Percentiles rank a stretch among this genome's conserved stretches.
phyloP scores from a whole-genome alignment of 1,284 basidiomycete genomes.

The Testicularia cyperi region DNA sequence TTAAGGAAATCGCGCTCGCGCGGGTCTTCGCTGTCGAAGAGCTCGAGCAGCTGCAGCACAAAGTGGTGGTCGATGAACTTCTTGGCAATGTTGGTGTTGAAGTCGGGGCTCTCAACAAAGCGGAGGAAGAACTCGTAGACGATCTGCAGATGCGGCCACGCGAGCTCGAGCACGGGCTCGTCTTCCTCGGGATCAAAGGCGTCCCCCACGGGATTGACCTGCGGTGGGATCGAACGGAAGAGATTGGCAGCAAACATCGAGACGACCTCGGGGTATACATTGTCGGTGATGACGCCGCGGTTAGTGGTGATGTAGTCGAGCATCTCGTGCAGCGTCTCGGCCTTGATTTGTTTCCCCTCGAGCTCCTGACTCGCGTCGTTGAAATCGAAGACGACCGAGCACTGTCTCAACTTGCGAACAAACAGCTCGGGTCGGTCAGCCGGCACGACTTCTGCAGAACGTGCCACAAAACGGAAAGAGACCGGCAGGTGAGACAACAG shows the following conservation, averaged over 20 bases:
- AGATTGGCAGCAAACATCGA: constrained; percentile 89
- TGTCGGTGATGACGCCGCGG: constrained; percentile 92
- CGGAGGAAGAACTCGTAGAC: constrained; percentile 99
- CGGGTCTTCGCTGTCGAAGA: constrained; percentile 98
- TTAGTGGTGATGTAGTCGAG: constrained; percentile 98
- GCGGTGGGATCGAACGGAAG: constrained; percentile 98
- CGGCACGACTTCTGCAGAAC: constrained; percentile 78
- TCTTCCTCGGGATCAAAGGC: constrained; percentile 99
- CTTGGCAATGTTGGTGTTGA: constrained; percentile 97
- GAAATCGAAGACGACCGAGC: constrained; percentile 96
- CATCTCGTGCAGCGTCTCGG: constrained; percentile 96
- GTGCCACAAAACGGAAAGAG: no score
- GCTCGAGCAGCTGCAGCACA: constrained; percentile 88
- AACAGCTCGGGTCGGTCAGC: constrained; percentile 88
- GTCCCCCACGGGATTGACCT: constrained; percentile 95
- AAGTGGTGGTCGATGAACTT: constrained; percentile 96
- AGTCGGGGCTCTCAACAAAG: constrained; percentile 96
- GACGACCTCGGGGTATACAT: constrained; percentile 97
- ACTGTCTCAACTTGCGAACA: constrained; percentile 91
- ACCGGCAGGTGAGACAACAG: no score
- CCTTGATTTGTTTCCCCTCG: constrained; percentile 97
- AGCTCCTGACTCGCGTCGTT: constrained; percentile 95
- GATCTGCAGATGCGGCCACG: constrained; percentile 99
- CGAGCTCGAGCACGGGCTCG: constrained; percentile 95
- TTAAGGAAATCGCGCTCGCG: constrained; percentile 99